Conservation (phyloP, 2,329 filamentous ascomycete genomes). For the Aspergillus fumigatiaffinis region DNA sequence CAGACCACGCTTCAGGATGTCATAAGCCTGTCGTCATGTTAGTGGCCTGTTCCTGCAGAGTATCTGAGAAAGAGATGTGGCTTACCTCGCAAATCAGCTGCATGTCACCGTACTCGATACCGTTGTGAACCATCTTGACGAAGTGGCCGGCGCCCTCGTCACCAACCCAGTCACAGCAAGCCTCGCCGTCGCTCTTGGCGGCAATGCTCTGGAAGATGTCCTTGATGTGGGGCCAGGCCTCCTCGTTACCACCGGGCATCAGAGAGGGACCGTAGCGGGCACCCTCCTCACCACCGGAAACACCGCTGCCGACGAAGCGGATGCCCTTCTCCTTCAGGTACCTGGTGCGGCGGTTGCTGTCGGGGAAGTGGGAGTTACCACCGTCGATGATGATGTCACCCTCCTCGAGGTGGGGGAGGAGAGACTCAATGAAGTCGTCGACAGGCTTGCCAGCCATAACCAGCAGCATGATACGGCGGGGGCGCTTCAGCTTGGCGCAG, state of each 20-base stretch:
- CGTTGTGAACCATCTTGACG: conserved; percentile 99
- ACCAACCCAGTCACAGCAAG: conserved; percentile 99
- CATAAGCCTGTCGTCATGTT: conserved; percentile 69
- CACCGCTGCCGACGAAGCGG: conserved; percentile 93
- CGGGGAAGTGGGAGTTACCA: conserved; percentile 98
- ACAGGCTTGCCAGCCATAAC: conserved; percentile 98
- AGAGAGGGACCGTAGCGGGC: conserved; percentile 94
- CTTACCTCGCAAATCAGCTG: conserved; percentile 97
- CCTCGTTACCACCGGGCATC: conserved; percentile 98
- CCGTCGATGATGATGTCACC: conserved; percentile 99
- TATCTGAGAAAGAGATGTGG: neutral
- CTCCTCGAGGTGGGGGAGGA: conserved; percentile 75
- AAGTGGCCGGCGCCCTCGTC: conserved; percentile 99
- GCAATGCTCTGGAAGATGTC: conserved; percentile 97
- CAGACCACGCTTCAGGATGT: conserved; percentile 98
- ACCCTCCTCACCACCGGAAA: conserved; percentile 99
- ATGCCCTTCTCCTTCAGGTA: conserved; percentile 86
- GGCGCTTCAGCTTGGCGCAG: conserved; percentile 92
- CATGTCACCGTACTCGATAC: conserved; percentile 99
- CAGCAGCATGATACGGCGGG: conserved; percentile 95
- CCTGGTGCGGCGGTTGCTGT: conserved; percentile 93
- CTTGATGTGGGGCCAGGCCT: conserved; percentile 97
- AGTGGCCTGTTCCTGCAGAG: no score
- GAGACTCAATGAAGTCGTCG: conserved; percentile 96
- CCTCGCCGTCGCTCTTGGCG: conserved; percentile 94